A percentile compares a stretch with the other conserved stretches of the same genome.
Evolutionary conservation across 179 eudicot species (phyloP).

Genomic region (Beta lomatogona): DNA sequence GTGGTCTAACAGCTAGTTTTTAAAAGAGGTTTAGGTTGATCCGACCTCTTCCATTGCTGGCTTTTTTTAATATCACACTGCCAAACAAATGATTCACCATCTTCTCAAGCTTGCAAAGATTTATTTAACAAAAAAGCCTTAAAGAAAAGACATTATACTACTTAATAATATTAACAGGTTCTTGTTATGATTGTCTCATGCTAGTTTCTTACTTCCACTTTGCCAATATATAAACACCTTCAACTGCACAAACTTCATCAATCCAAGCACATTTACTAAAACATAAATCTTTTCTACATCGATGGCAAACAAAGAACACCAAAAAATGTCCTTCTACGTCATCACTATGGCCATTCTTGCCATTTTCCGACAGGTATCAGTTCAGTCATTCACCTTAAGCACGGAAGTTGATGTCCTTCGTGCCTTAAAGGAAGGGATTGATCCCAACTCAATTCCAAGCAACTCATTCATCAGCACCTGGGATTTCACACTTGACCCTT

Average conservation of each 20-base stretch:
- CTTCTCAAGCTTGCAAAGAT: conserved; percentile 28
- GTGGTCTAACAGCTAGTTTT: not conserved
- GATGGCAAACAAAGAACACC: conserved; percentile 20
- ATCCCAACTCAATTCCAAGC: conserved; percentile 55
- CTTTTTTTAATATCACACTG: conserved; percentile 21
- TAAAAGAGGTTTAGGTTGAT: conserved; percentile 40
- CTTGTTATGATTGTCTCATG: conserved; percentile 33
- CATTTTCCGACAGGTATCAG: conserved; percentile 16
- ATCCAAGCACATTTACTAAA: conserved; percentile 6
- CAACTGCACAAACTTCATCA: conserved; percentile 12
- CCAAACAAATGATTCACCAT: conserved; percentile 32
- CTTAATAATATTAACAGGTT: conserved; percentile 22
- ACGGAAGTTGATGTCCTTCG: conserved; percentile 59
- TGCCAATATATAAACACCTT: conserved; percentile 19
- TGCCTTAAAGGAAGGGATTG: conserved; percentile 47
- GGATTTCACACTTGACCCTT: conserved; percentile 67
- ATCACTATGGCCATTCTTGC: conserved; percentile 20
- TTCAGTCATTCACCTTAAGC: conserved; percentile 36
- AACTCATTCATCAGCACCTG: conserved; percentile 55
- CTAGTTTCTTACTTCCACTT: conserved; percentile 12
- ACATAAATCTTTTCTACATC: not conserved
- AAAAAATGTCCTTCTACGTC: conserved; percentile 14
- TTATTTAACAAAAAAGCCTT: conserved; percentile 9
- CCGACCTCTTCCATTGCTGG: conserved; percentile 15
- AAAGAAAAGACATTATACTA: conserved; percentile 4